Conservation (phyloP, 2,329 filamentous ascomycete species). For the Rugonectria rugulosa region DNA sequence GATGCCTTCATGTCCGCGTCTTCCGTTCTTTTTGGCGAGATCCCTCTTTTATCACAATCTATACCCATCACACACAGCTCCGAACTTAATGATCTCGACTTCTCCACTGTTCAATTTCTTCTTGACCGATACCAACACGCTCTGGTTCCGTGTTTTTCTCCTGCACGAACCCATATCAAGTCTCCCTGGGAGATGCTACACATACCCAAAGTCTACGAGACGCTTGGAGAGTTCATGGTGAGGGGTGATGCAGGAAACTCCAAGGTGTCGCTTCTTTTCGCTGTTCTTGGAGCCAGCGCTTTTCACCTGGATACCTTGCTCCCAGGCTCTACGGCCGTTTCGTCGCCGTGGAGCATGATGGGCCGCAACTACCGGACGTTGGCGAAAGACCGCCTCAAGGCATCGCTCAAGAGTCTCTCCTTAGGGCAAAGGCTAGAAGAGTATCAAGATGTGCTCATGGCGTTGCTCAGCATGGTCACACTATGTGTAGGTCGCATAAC, state of each 20-base stretch:
- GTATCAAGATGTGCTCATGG: conserved; percentile 16
- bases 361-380: background rate
- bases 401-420: background rate
- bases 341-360: conserved; percentile 1
- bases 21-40: background rate
- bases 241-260: conserved; percentile 10
- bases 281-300: conserved; percentile 9
- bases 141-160: conserved; percentile 8
- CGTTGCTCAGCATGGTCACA: conserved; percentile 16
- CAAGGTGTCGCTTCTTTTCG: conserved; percentile 10
- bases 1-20: background rate
- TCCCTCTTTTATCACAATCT: background rate
- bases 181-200: conserved; percentile 8
- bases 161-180: conserved; percentile 7
- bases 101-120: conserved; percentile 9
- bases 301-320: conserved; percentile 11
- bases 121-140: conserved; percentile 14
- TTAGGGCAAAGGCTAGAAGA: conserved; percentile 3
- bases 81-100: conserved; percentile 10
- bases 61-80: conserved; percentile 8
- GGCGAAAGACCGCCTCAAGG: conserved; percentile 10
- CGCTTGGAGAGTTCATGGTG: conserved; percentile 10
- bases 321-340: background rate
- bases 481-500: conserved; percentile 3
- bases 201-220: conserved; percentile 14